Evolutionary conservation across 2,329 filamentous ascomycete genomes (phyloP), one percentile per base, ranked within the genome.

Genomic region (Sphaerostilbella broomeana): DNA sequence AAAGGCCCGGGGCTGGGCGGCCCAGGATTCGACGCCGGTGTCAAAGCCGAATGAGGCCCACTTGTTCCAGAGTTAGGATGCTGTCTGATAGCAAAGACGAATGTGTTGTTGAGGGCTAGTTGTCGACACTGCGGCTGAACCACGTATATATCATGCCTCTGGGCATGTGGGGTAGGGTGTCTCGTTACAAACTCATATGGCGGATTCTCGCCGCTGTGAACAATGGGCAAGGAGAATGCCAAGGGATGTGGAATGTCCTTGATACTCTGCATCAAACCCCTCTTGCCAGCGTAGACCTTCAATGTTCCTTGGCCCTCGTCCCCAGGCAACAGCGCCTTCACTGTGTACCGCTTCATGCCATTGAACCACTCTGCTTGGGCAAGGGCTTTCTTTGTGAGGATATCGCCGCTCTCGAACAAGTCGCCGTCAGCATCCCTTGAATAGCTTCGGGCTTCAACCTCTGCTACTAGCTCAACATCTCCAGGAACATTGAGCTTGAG

Each of bases 161-260:
- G 88, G n/a, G 92, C 92, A 60, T 98, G 92, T 7, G 92, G 92
- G 3, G 92, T 98, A 6, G 94, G 94, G 59, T 98, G 92, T 4
- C 92, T 79, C 26, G 83, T 84, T 31, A 95, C 74, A 61, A 97
- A 98, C 43, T 95, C 87, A 61, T 95, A 98, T 0, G 86, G 78
- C 3, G 92, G 92, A 56, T 98, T 98, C 51, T 90, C 84, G 44
- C 92, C 92, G 0, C 79, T 83, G 61, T 98, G 92, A 25, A 87
- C 76, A 36, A 98, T 80, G 1, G 92, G 90, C n/a, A 98, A 65
- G 4, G 88, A 80, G 48, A 97, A 81, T 1, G 90, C 89, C 38
- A 98, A 68, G 3, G 89, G 82, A 56, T 98, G 90, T 6, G 92
- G 89, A 40, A 95, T 95, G 58, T 95, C 86, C 60, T 92, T 92